Evolutionary conservation across 805 yeast species (phyloP).

Genomic region (Kockiozyma suomiensis): DNA sequence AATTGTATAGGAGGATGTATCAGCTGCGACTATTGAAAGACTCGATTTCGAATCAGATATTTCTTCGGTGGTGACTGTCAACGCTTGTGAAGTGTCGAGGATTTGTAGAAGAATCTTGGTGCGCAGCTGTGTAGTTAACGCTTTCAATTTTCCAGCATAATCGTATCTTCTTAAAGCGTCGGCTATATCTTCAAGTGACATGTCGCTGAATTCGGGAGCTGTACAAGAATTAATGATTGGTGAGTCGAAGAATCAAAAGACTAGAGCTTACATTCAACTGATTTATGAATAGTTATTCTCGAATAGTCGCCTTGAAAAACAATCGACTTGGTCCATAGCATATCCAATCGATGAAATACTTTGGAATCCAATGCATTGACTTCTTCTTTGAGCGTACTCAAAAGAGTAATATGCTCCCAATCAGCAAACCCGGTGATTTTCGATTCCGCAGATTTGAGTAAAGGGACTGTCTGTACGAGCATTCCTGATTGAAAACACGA

Average conservation of each 20-base stretch:
- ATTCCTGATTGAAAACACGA: constrained; percentile 19
- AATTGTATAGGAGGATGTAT: background rate
- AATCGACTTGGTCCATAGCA: constrained; percentile 18
- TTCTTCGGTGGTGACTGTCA: background rate
- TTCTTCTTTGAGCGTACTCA: constrained; percentile 28
- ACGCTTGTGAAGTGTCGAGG: background rate
- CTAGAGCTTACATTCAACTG: background rate
- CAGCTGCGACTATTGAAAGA: background rate
- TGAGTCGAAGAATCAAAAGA: too few species aligned
- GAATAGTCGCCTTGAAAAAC: background rate
- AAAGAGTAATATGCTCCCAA: constrained; percentile 24
- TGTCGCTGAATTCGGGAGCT: constrained; percentile 1
- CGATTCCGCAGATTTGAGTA: constrained; percentile 25
- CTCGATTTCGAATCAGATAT: background rate
- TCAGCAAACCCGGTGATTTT: constrained; percentile 25
- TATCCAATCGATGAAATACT: constrained; percentile 23
- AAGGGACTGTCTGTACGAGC: constrained; percentile 21
- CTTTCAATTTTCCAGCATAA: constrained; percentile 22
- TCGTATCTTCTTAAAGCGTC: constrained; percentile 26
- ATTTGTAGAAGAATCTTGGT: constrained; percentile 8
- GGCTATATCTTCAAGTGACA: constrained; percentile 11
- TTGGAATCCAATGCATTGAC: constrained; percentile 24
- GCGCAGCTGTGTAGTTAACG: constrained; percentile 4
- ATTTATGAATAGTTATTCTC: constrained; percentile 1
- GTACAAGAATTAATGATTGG: background rate